Conservation (phyloP, 495 filamentous ascomycete genomes). For the Lasiosphaeria ovina region DNA sequence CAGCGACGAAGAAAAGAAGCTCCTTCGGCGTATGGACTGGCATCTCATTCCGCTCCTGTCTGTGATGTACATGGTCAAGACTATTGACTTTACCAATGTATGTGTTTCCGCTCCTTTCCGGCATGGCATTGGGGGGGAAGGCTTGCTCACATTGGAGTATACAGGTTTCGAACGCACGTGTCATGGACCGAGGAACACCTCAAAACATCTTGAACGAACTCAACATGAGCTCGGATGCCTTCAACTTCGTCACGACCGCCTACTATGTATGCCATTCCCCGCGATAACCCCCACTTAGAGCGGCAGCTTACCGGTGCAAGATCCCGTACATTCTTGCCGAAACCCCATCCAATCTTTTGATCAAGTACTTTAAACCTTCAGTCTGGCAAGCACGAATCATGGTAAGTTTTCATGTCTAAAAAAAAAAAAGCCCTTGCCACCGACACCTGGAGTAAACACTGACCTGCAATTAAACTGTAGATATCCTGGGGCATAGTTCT, state of each 20-base stretch:
- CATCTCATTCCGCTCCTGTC: conserved; percentile 43
- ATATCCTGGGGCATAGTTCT: conserved; percentile 38
- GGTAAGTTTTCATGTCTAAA: neutral
- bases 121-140: neutral
- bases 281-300: neutral
- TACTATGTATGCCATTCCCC: conserved; percentile 22
- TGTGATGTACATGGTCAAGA: conserved; percentile 48
- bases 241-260: conserved; percentile 29
- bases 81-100: conserved; percentile 42
- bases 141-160: neutral
- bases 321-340: conserved; percentile 47
- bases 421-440: neutral
- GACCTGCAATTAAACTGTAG: neutral
- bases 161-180: conserved; percentile 39
- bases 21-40: conserved; percentile 47
- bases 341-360: conserved; percentile 42
- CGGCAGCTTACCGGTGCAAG: neutral
- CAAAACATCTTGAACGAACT: conserved; percentile 47
- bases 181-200: conserved; percentile 39
- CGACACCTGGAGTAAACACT: no score
- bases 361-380: conserved; percentile 40
- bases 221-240: conserved; percentile 33
- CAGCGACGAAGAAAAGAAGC: conserved; percentile 41
- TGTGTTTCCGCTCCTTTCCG: conserved; percentile 8
- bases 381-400: conserved; percentile 41